Evolutionary conservation across 2,329 filamentous ascomycete genomes (phyloP).

Genomic region (Xylariaceae sp.): DNA sequence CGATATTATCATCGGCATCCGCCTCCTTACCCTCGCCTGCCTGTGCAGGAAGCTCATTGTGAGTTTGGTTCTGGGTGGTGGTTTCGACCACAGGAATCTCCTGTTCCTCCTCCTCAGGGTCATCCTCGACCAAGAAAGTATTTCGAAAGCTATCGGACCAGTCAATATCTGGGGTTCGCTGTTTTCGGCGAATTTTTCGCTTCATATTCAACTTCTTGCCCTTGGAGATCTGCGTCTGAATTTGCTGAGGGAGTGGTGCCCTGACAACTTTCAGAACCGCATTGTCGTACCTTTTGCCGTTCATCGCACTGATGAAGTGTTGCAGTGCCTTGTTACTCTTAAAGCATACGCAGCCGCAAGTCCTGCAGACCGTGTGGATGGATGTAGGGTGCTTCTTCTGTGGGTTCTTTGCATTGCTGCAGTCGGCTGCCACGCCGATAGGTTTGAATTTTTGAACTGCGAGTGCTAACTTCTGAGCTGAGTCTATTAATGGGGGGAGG

Average conservation of each 20-base stretch:
- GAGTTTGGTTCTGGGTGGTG: neutral
- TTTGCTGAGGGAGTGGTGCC: neutral
- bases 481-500: neutral
- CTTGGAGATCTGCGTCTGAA: neutral
- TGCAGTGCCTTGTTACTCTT: neutral
- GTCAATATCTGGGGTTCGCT: neutral
- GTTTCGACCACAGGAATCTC: neutral
- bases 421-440: constrained; percentile 5
- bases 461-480: constrained; percentile 3
- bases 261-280: neutral
- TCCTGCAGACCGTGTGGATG: neutral
- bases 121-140: neutral
- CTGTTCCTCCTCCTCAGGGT: neutral
- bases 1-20: no score
- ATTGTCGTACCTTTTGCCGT: neutral
- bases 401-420: neutral
- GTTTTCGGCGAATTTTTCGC: neutral
- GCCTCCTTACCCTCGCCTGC: no score
- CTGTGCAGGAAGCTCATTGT: no score
- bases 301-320: neutral
- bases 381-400: neutral
- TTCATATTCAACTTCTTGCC: no score
- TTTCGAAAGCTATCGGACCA: neutral
- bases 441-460: neutral
- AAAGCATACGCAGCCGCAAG: constrained; percentile 4